Conservation (phyloP, 495 filamentous ascomycete genomes). For the Ascobolus immersus region DNA sequence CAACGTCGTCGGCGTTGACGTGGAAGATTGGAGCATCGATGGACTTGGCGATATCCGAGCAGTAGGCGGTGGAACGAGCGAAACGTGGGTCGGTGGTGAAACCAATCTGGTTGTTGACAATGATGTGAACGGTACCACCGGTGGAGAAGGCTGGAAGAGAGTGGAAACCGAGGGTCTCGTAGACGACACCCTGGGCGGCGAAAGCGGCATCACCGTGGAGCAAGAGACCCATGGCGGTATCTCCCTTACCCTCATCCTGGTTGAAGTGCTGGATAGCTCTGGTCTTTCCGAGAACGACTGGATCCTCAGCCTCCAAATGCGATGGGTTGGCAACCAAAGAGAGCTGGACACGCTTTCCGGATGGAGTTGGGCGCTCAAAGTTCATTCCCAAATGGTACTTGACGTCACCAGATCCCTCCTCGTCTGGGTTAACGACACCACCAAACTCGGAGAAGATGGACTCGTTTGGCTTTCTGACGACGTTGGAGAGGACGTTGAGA, state of each 20-base stretch:
- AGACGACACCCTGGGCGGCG: constrained; percentile 85
- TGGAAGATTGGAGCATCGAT: constrained; percentile 98
- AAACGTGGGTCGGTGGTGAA: constrained; percentile 99
- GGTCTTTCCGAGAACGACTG: constrained; percentile 90
- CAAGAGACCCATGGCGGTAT: constrained; percentile 78
- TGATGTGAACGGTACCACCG: constrained; percentile 85
- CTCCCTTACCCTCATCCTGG: constrained; percentile 67
- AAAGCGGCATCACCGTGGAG: constrained; percentile 95
- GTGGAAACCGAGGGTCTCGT: constrained; percentile 96
- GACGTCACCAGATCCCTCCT: constrained; percentile 94
- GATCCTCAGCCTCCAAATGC: constrained; percentile 94
- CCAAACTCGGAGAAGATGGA: constrained; percentile 98
- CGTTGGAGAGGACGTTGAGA: constrained; percentile 93
- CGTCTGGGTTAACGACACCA: constrained; percentile 61
- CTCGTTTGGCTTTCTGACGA: constrained; percentile 95
- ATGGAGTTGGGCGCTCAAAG: constrained; percentile 93
- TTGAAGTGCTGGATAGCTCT: constrained; percentile 98
- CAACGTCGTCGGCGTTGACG: constrained; percentile 94
- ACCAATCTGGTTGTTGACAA: constrained; percentile 99
- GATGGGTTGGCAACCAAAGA: constrained; percentile 96
- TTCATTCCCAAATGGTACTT: constrained; percentile 99
- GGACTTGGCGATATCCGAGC: constrained; percentile 94
- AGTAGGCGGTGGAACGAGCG: constrained; percentile 90
- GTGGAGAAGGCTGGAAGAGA: constrained; percentile 85
- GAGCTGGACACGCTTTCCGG: constrained; percentile 92